A percentile compares a stretch with the other conserved stretches of the same genome.
Conservation (phyloP, 1,284 basidiomycete species). For the Wallemia mellicola region DNA sequence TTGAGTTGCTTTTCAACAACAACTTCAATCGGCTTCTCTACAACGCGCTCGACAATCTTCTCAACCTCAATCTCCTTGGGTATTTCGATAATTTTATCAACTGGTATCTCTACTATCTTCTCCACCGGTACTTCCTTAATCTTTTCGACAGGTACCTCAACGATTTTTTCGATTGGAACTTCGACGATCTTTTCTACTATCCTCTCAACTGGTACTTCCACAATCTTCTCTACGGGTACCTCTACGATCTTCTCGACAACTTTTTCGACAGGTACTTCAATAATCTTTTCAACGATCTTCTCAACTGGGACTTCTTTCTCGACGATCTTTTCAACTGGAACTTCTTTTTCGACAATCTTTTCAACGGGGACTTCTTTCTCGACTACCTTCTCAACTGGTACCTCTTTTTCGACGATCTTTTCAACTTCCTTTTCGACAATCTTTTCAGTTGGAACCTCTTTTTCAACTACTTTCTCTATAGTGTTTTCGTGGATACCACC, state of each 20-base stretch:
- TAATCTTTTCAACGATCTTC: conserved; percentile 2
- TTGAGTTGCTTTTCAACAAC: conserved; percentile 10
- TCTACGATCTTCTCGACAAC: conserved; percentile 10
- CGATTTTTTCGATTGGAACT: conserved; percentile 9
- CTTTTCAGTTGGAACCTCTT: conserved; percentile 7
- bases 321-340: conserved; percentile 4
- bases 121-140: conserved; percentile 7
- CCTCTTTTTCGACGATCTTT: not conserved
- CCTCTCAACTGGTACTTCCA: conserved; percentile 9
- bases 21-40: conserved; percentile 12
- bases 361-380: conserved; percentile 12
- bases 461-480: conserved; percentile 10
- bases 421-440: conserved; percentile 1
- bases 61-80: conserved; percentile 9
- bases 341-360: conserved; percentile 9
- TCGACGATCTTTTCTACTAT: conserved; percentile 11
- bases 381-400: conserved; percentile 3
- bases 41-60: conserved; percentile 8
- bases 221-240: conserved; percentile 10
- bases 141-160: conserved; percentile 14
- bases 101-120: conserved; percentile 10
- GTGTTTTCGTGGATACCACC: conserved; percentile 7
- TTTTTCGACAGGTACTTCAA: conserved; percentile 2
- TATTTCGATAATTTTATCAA: conserved; percentile 11
- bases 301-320: conserved; percentile 4